Evolutionary conservation across 257 asterid species (phyloP), one percentile per base, ranked within the genome.

Genomic region (Jacaranda mimosifolia): DNA sequence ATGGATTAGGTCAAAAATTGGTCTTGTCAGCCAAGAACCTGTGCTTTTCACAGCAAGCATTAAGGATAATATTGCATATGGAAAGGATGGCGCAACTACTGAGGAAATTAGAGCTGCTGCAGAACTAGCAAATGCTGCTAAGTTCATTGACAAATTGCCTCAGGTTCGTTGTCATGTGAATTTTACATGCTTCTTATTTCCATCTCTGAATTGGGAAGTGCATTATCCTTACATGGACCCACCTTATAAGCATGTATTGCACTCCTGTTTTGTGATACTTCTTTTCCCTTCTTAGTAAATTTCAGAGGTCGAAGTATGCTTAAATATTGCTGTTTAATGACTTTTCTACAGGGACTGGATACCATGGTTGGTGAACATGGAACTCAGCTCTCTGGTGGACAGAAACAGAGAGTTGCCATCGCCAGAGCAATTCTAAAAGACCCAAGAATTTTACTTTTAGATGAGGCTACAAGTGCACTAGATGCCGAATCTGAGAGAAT

Each of bases 11-110:
- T 84, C 91, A 0, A 90, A 88, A 66, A 87, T 91, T 32, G 91
- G 92, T 9, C 94, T 91, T 4, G 97, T 91, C 55, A 91, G 96
- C 82, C 97, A 91, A 84, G 97, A 91, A 76, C 97, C 97, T 15
- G 90, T 89, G 74, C 90, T 91, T 26, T 91, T 91, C 86, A 77
- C 93, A 4, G 87, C 84, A 39, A 90, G 90, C 85, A 90, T 91
- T 26, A 86, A 84, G 83, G 97, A 91, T 32, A 91, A 91, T 73
- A 87, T 91, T 49, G 87, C 92, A 9, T 91, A 90, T 46, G 93
- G 97, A 1, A 91, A 88, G 70, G 90, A 88, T 8, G 88, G 85
- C 13, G 96, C 96, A 12, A 89, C 94, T 17, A 51, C 9, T 46
- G 91, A 89, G 36, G 97, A 91, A 72, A 88, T 91, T 66, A 82